Evolutionary conservation across 2,329 filamentous ascomycete species (phyloP), one percentile per base, ranked within the genome.

Genomic region (Cladosporium sp.): DNA sequence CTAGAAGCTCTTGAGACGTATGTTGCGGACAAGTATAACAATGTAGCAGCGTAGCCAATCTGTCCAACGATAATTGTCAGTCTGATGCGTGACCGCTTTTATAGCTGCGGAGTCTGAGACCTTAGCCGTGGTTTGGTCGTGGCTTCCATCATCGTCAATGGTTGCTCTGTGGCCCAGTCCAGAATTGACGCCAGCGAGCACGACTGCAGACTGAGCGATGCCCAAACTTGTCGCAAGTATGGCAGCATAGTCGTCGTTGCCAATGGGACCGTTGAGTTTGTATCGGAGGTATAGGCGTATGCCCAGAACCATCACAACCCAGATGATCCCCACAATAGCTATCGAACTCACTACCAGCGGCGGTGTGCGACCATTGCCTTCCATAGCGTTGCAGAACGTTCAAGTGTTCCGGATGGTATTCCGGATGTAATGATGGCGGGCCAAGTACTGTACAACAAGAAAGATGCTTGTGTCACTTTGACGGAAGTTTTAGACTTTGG

Each of bases 211-310:
- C 26, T 72, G 63, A 3, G 63, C 28, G 41, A 71, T 49, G 7
- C 68, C 73, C 21, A 73, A 8, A 38, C 70, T 64, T 3, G 73
- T 75, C 11, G 73, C 73, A 1, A 66, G 60, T n/a, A 65, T 64
- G 58, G 73, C 75, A 4, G 71, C 67, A 18, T 61, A 65, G 62
- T 76, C 73, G 21, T 76, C 74, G 59, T 65, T 71, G 12, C 73
- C 71, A 11, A 74, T 67, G 0, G 74, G 74, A 0, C 73, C 73
- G 28, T 73, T 75, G 68, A 76, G 69, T 55, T 68, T 71, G 7
- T 67, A 24, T n/a, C 74, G 70, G 12, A 76, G 69, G 67, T 73
- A 74, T 2, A 72, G 24, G 4, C 74, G 73, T 47, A 75, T 70
- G 4, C 66, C 26, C 41, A 72, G 71, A 7, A 71, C 68, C 32